A percentile compares a stretch with the other conserved stretches of the same genome.
phyloP scores from a whole-genome alignment of 192 early-diverging fungal genomes.

The Rhizophagus clarus region DNA sequence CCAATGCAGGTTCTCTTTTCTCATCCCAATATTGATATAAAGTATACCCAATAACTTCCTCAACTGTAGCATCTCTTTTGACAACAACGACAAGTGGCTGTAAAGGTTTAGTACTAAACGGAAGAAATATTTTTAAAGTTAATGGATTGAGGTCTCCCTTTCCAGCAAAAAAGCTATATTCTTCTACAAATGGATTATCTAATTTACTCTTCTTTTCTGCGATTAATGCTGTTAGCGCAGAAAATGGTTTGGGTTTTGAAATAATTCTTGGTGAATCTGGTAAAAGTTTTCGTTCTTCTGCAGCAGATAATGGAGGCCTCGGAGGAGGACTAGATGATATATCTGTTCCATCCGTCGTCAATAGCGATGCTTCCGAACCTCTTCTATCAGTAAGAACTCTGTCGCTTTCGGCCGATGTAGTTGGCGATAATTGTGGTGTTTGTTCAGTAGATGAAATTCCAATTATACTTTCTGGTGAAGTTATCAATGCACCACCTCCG shows the following conservation, averaged over 20 bases:
- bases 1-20: slow-evolving; percentile 62
- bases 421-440: slow-evolving; percentile 29
- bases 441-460: slow-evolving; percentile 28
- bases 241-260: slow-evolving; percentile 41
- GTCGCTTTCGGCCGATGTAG: slow-evolving; percentile 28
- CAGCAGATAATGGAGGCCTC: slow-evolving; percentile 25
- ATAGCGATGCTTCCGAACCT: slow-evolving; percentile 22
- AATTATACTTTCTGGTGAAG: slow-evolving; percentile 32
- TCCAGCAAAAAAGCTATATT: slow-evolving; percentile 66
- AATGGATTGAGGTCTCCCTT: slow-evolving; percentile 60
- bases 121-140: slow-evolving; percentile 67
- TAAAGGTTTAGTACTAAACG: slow-evolving; percentile 46
- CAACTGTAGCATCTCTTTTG: slow-evolving; percentile 78
- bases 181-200: slow-evolving; percentile 70
- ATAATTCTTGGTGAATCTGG: slow-evolving; percentile 32
- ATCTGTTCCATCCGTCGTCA: slow-evolving; percentile 15
- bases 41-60: slow-evolving; percentile 92
- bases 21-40: slow-evolving; percentile 87
- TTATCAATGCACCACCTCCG: slow-evolving; percentile 5
- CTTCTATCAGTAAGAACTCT: slow-evolving; percentile 19
- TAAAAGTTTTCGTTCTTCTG: slow-evolving; percentile 12
- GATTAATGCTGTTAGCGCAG: slow-evolving; percentile 66
- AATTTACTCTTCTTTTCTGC: slow-evolving; percentile 58
- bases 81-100: slow-evolving; percentile 69
- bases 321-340: slow-evolving; percentile 38